Evolutionary conservation across 306 rosid species (phyloP).

Genomic region (Acacia crassicarpa): DNA sequence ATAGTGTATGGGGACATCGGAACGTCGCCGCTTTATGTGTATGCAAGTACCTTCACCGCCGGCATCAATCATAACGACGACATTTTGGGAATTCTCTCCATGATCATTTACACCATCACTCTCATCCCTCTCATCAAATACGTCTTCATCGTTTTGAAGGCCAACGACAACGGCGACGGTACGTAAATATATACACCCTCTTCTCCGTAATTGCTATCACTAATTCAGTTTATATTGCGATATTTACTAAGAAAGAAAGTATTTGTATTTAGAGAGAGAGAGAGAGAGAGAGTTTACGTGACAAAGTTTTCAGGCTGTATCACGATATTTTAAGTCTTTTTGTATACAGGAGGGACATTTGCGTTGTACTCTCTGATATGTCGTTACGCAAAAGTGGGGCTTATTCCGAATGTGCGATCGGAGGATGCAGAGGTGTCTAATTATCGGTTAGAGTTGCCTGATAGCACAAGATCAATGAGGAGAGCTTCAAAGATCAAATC

Average conservation of each 20-base stretch:
- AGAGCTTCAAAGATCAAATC: constrained; percentile 59
- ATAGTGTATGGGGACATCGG: constrained; percentile 75
- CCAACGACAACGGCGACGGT: constrained; percentile 76
- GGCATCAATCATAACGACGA: constrained; percentile 61
- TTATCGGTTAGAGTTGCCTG: constrained; percentile 44
- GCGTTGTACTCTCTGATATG: constrained; percentile 77
- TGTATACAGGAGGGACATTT: constrained; percentile 60
- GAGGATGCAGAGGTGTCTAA: constrained; percentile 63
- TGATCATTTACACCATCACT: constrained; percentile 62
- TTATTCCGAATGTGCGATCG: constrained; percentile 56
- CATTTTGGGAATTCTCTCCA: constrained; percentile 61
- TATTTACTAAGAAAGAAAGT: background rate
- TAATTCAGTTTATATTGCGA: background rate
- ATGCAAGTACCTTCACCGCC: constrained; percentile 39
- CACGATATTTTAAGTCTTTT: background rate
- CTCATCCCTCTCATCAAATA: constrained; percentile 61
- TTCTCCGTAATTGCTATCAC: background rate
- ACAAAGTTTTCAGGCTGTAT: background rate
- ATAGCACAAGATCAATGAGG: constrained; percentile 13
- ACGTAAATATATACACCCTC: background rate
- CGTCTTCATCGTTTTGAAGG: constrained; percentile 52
- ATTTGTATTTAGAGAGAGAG: no score
- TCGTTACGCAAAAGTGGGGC: constrained; percentile 58
- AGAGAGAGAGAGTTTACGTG: background rate
- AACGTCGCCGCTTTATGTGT: constrained; percentile 71